These are phyloP conservation scores for Podospora comata DNA, from an alignment of 495 filamentous ascomycete species.

Conservation along the genomic window DNA sequence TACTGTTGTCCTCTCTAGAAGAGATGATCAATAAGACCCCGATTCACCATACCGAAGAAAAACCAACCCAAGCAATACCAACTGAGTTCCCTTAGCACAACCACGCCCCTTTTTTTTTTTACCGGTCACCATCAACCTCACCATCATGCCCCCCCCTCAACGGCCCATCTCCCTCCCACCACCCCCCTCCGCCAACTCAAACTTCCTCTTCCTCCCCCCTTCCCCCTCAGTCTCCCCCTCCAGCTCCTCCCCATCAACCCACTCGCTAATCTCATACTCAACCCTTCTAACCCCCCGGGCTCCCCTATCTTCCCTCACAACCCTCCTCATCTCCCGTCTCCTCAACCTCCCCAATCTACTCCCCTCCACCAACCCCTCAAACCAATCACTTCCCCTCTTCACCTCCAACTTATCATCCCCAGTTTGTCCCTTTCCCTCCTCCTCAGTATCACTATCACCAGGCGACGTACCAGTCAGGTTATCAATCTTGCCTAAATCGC, in stretches of 20 bases:
- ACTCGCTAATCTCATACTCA: constrained; percentile 85
- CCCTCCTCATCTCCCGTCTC: constrained; percentile 58
- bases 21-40: neutral
- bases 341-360: constrained; percentile 67
- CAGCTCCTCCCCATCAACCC: constrained; percentile 56
- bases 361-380: constrained; percentile 74
- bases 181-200: constrained; percentile 24
- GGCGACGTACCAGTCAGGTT: constrained; percentile 43
- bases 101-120: too few species aligned
- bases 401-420: constrained; percentile 7
- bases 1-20: neutral
- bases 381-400: constrained; percentile 51
- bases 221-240: constrained; percentile 52
- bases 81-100: too few species aligned
- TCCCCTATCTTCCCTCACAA: constrained; percentile 55
- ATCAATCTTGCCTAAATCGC: constrained; percentile 65
- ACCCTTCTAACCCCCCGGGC: constrained; percentile 52
- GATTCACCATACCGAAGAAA: neutral
- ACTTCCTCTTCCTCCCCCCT: constrained; percentile 51
- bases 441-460: constrained; percentile 34
- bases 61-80: too few species aligned
- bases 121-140: neutral
- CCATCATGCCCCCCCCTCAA: neutral
- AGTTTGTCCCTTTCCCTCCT: constrained; percentile 32
- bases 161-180: too few species aligned